These are phyloP conservation scores for Phytophthora sojae DNA, from an alignment of 352 stramenopile genomes.

Conservation along the genomic window DNA sequence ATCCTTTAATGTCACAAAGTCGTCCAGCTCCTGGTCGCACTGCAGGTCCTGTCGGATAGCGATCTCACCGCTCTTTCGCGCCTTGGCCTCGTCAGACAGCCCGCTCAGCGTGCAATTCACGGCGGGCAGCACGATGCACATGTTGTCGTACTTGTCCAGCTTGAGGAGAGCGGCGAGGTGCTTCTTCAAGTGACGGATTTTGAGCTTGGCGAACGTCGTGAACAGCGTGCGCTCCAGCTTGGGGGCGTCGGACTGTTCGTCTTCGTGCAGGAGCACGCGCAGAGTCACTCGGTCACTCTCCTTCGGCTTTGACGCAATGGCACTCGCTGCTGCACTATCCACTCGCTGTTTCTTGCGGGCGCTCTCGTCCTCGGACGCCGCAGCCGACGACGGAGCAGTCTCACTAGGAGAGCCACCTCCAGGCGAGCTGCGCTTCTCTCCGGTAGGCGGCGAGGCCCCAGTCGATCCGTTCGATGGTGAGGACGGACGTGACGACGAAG, in stretches of 20 bases:
- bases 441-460: slow-evolving; percentile 23
- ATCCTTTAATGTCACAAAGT: slow-evolving; percentile 76
- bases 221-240: slow-evolving; percentile 67
- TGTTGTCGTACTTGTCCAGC: slow-evolving; percentile 47
- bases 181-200: slow-evolving; percentile 79
- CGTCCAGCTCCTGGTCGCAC: slow-evolving; percentile 79
- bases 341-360: slow-evolving; percentile 43
- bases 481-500: slow-evolving; percentile 30
- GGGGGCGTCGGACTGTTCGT: slow-evolving; percentile 41
- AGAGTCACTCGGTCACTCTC: slow-evolving; percentile 61
- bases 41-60: slow-evolving; percentile 69
- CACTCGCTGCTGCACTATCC: neutral
- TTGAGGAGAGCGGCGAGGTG: slow-evolving; percentile 65
- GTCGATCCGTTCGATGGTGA: slow-evolving; percentile 36
- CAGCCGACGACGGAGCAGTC: slow-evolving; percentile 15
- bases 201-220: slow-evolving; percentile 67
- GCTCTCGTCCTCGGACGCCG: slow-evolving; percentile 27
- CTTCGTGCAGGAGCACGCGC: slow-evolving; percentile 63
- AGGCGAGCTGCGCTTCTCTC: slow-evolving; percentile 44
- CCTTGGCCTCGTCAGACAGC: slow-evolving; percentile 34
- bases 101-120: slow-evolving; percentile 68
- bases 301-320: neutral
- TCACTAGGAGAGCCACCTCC: slow-evolving; percentile 12
- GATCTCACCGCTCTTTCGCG: slow-evolving; percentile 12
- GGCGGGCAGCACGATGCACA: slow-evolving; percentile 67